These are phyloP conservation scores for Cladosporium sp. DNA, from an alignment of 2,329 filamentous ascomycete species.

Conservation along the genomic window DNA sequence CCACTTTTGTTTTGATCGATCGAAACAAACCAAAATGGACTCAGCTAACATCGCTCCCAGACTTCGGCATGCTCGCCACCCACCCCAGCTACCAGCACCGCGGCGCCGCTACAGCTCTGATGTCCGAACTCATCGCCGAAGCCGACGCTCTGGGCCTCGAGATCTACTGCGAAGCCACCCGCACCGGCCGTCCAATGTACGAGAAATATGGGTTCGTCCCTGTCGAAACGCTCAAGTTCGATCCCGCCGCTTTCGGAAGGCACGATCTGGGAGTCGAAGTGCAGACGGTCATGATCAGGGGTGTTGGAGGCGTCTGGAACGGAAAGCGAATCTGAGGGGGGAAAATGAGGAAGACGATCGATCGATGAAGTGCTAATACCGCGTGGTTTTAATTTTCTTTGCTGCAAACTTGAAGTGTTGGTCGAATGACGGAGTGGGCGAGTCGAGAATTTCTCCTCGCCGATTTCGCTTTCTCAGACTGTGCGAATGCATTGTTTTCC, in stretches of 20 bases:
- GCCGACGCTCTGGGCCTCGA: slow-evolving; percentile 36
- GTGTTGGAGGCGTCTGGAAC: slow-evolving; percentile 13
- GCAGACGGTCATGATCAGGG: slow-evolving; percentile 30
- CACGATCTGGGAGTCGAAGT: slow-evolving; percentile 22
- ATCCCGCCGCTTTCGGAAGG: slow-evolving; percentile 25
- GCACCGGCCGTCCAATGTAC: slow-evolving; percentile 28
- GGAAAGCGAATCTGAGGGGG: background rate
- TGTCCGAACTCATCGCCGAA: slow-evolving; percentile 35
- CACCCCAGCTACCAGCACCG: slow-evolving; percentile 37
- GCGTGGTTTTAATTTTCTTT: too few relatives aligned
- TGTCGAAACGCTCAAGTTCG: slow-evolving; percentile 15
- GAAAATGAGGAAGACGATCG: background rate
- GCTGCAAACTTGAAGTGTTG: background rate
- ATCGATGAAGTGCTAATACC: too few relatives aligned
- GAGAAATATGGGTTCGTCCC: slow-evolving; percentile 26
- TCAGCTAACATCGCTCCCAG: slow-evolving; percentile 11
- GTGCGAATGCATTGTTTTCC: too few relatives aligned
- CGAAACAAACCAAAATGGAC: background rate
- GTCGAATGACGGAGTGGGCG: too few relatives aligned
- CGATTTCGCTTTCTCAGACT: too few relatives aligned
- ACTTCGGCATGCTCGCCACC: slow-evolving; percentile 33
- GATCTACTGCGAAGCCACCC: slow-evolving; percentile 38
- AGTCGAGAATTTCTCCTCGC: too few relatives aligned
- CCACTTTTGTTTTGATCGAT: background rate
- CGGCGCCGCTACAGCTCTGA: slow-evolving; percentile 36